Conservation (phyloP, 2,329 filamentous ascomycete genomes). For the Herpotrichia juniperi region DNA sequence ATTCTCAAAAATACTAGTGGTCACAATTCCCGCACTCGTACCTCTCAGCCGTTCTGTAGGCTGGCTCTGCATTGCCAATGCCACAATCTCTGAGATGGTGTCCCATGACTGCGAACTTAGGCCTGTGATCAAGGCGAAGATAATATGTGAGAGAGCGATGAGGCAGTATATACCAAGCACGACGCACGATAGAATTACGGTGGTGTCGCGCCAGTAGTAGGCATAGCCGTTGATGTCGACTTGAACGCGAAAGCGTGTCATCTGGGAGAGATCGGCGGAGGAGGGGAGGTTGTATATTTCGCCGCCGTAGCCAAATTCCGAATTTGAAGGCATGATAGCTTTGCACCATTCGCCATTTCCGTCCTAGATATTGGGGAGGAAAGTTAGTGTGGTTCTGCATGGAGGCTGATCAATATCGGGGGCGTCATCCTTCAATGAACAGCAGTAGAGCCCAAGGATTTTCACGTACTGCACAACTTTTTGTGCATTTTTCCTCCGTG, state of each 20-base stretch:
- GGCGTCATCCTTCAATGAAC: too few species aligned
- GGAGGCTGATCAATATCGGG: too few species aligned
- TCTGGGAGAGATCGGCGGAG: background rate
- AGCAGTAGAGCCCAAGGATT: background rate
- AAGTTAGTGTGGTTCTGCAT: background rate
- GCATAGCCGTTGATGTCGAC: conserved; percentile 5
- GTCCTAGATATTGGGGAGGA: background rate
- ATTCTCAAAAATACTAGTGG: conserved; percentile 1
- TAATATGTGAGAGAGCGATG: background rate
- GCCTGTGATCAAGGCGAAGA: conserved; percentile 1
- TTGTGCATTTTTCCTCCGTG: background rate
- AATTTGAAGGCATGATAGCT: background rate
- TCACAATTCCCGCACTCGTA: conserved; percentile 8
- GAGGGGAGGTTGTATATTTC: conserved; percentile 2
- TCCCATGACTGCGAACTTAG: conserved; percentile 6
- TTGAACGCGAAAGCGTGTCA: background rate
- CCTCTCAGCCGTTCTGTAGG: conserved; percentile 1
- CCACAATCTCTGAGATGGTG: conserved; percentile 6
- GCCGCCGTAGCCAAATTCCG: conserved; percentile 2
- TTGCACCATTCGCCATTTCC: conserved; percentile 7
- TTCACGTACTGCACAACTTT: background rate
- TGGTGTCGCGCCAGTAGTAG: background rate
- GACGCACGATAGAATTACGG: background rate
- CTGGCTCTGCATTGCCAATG: conserved; percentile 9
- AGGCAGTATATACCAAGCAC: conserved; percentile 4